Percentiles rank a stretch among this genome's conserved stretches.
phyloP scores from a whole-genome alignment of 2,329 filamentous ascomycete genomes.

The Myriosclerotinia duriaeana region DNA sequence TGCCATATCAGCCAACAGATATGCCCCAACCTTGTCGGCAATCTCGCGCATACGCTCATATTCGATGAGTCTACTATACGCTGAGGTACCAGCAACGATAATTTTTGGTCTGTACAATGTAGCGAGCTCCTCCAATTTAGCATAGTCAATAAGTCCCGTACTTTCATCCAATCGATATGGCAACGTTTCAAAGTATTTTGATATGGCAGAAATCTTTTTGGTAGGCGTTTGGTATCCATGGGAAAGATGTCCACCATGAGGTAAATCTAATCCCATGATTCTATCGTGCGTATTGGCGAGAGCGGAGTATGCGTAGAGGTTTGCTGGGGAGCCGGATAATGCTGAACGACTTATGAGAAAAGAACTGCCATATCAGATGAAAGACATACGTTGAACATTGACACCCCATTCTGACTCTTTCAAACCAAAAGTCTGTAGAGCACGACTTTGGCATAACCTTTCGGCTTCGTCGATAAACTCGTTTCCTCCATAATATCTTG shows the following conservation, averaged over 20 bases:
- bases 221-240: slow-evolving; percentile 96
- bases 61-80: slow-evolving; percentile 94
- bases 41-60: slow-evolving; percentile 91
- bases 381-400: slow-evolving; percentile 77
- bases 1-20: slow-evolving; percentile 93
- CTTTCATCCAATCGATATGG: slow-evolving; percentile 89
- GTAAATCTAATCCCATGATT: slow-evolving; percentile 94
- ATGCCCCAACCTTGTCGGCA: slow-evolving; percentile 86
- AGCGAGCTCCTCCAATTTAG: slow-evolving; percentile 83
- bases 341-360: slow-evolving; percentile 35
- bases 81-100: slow-evolving; percentile 90
- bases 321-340: slow-evolving; percentile 61
- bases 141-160: slow-evolving; percentile 94
- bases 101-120: slow-evolving; percentile 91
- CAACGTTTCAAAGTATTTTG: slow-evolving; percentile 97
- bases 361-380: slow-evolving; percentile 1
- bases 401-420: slow-evolving; percentile 90
- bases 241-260: slow-evolving; percentile 91
- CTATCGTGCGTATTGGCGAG: slow-evolving; percentile 90
- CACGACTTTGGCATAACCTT: slow-evolving; percentile 83
- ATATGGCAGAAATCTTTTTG: slow-evolving; percentile 95
- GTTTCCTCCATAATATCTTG: slow-evolving; percentile 94
- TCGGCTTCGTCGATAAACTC: slow-evolving; percentile 93
- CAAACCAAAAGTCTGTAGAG: slow-evolving; percentile 81
- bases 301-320: slow-evolving; percentile 85